Evolutionary conservation across 768 basidiomycete species (phyloP).

Genomic region (Hirschioporus abietinus): DNA sequence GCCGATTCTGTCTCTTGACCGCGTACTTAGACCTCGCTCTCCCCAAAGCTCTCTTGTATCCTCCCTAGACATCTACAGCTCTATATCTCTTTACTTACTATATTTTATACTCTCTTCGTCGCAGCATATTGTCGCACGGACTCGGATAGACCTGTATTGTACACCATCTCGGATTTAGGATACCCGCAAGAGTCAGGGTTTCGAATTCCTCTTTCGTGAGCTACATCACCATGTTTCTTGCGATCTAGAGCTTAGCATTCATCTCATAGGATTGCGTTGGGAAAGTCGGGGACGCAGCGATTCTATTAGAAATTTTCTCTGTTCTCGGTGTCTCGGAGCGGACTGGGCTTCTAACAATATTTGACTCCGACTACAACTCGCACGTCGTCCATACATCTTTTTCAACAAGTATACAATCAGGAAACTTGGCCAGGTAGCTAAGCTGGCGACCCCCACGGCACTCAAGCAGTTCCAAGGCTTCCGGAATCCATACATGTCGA

Average conservation of each 20-base stretch:
- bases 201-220: neutral
- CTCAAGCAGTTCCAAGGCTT: constrained; percentile 5
- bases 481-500: neutral
- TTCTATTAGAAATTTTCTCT: neutral
- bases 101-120: neutral
- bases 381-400: neutral
- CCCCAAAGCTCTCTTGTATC: constrained; percentile 1
- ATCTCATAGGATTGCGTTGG: neutral
- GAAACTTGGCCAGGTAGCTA: neutral
- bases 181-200: neutral
- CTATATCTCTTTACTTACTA: neutral
- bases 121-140: neutral
- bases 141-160: neutral
- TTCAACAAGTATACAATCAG: neutral
- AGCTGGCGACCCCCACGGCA: constrained; percentile 1
- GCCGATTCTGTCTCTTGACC: neutral
- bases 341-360: neutral
- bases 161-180: neutral
- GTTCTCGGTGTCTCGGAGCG: neutral
- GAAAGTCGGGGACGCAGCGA: neutral
- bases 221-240: neutral
- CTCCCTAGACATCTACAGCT: neutral
- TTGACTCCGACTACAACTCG: neutral
- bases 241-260: neutral
- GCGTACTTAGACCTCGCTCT: neutral